These are phyloP conservation scores for Yamadazyma kitorensis DNA, from an alignment of 805 yeast genomes.

Conservation along the genomic window DNA sequence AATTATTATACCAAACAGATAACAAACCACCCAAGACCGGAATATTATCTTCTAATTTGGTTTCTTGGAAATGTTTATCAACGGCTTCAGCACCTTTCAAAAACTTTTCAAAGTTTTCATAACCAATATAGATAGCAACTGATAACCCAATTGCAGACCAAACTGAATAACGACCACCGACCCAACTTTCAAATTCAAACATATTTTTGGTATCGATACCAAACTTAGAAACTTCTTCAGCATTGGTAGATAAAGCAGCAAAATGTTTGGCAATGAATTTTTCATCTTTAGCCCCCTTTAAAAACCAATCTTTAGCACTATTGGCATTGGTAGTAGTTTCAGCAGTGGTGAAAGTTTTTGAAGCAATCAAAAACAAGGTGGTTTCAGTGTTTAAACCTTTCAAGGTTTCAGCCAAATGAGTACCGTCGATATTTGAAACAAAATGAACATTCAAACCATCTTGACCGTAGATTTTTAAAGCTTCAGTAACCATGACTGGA, in stretches of 20 bases:
- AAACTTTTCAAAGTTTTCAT: constrained; percentile 87
- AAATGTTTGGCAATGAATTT: constrained; percentile 92
- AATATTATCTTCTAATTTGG: constrained; percentile 88
- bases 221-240: constrained; percentile 83
- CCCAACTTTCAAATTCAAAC: constrained; percentile 99
- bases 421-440: constrained; percentile 98
- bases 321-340: constrained; percentile 96
- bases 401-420: constrained; percentile 90
- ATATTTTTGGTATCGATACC: constrained; percentile 97
- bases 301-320: constrained; percentile 94
- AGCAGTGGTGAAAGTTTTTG: constrained; percentile 98
- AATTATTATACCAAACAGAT: constrained; percentile 98
- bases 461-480: constrained; percentile 83
- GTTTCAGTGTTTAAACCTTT: constrained; percentile 82
- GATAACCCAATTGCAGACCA: constrained; percentile 99
- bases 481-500: constrained; percentile 99
- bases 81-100: constrained; percentile 97
- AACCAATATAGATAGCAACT: constrained; percentile 93
- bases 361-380: constrained; percentile 87
- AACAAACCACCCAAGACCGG: constrained; percentile 92
- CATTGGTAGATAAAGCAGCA: constrained; percentile 94
- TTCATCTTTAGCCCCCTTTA: constrained; percentile 62
- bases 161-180: constrained; percentile 99
- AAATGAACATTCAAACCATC: constrained; percentile 79
- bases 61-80: constrained; percentile 81